Evolutionary conservation across 495 filamentous ascomycete species (phyloP), one percentile per base, ranked within the genome.

Genomic region (Stereocaulon alpinum): DNA sequence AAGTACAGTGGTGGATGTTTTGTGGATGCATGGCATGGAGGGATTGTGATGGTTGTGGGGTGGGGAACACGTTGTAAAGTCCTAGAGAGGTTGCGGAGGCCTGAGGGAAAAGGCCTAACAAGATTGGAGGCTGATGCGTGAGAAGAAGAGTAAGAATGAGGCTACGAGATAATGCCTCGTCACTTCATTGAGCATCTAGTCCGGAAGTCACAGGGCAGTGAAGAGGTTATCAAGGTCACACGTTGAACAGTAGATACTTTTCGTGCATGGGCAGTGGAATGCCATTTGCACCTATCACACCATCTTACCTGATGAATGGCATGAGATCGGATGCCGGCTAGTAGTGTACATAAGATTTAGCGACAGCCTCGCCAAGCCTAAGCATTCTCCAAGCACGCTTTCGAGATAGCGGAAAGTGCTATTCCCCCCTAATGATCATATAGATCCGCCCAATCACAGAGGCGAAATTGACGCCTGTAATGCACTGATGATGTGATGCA

Each of bases 381-480:
- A 50, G 48, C 18, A 29, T 52, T 32, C 17, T 11, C 10, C 7
- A 18, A n/a, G 34, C 47, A 32, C 34, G 45, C 56, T 59, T 30
- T 29, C 37, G 20, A 34, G 12, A 43, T 6, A n/a, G 56, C 56
- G 30, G 20, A 42, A 11, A 34, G 15, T 41, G 56, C 40, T 43
- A n/a, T 59, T 50, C 47, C 17, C 37, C 22, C 32, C 49, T 14
- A 18, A 32, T 34, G 14, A 9, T 51, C 47, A 11, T 30, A 41
- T 22, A 5, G 11, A 30, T 40, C 17, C 24, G 34, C 45, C 37
- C 29, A 2, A 59, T 49, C 15, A 12, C 14, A 18, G 40, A 18
- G 37, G 6, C 29, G 6, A 27, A 37, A 3, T 18, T 54, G 56
- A 56, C 59, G 52, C 59, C 59, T 55, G 17, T 48, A 37, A 55